Evolutionary conservation across 2,329 filamentous ascomycete genomes (phyloP), one percentile per base, ranked within the genome.

Genomic region (Elsinoe batatas): DNA sequence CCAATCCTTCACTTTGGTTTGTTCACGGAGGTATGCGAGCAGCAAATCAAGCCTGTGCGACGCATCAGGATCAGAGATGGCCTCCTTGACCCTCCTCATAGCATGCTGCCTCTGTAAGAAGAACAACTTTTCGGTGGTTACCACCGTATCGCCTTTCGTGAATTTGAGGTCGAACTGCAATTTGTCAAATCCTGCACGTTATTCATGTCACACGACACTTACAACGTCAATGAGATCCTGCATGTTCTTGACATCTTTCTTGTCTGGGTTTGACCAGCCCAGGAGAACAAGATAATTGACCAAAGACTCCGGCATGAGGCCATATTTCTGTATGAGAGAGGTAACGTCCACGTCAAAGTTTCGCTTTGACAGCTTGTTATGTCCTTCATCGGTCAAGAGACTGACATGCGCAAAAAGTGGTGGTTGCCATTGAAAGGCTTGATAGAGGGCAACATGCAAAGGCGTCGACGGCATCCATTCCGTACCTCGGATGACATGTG

Each of bases 401-500:
- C 74, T 73, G 0, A 78, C 75, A 58, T 78, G 75, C 0, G 75
- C 74, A 56, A 76, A 78, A 1, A 63, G 54, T 0, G 75, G 75
- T 2, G 74, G 74, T 13, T 65, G 61, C 75, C 75, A 78, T 1
- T 71, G 72, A 51, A 77, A 77, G 0, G 75, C 75, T 7, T 68
- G 61, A 62, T 78, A 78, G 61, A 78, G 68, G 35, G 78, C 78
- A 57, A 85, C 73, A 66, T 87, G 84, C 66, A 86, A 87, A 0
- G 91, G 90, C 0, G 93, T 97, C 0, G 91, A 95, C 33, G 91
- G 82, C 72, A 98, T 86, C 93, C 93, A 98, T 79, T 98, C 93
- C 78, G 86, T 85, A 54, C 91, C 93, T 40, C 93, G 84, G 57
- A 98, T 87, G 12, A 98, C 93, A 69, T 97, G 91, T 0, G 91